Base-by-base conservation (phyloP, 768 basidiomycete species). In the Hygrocybe punicea region DNA sequence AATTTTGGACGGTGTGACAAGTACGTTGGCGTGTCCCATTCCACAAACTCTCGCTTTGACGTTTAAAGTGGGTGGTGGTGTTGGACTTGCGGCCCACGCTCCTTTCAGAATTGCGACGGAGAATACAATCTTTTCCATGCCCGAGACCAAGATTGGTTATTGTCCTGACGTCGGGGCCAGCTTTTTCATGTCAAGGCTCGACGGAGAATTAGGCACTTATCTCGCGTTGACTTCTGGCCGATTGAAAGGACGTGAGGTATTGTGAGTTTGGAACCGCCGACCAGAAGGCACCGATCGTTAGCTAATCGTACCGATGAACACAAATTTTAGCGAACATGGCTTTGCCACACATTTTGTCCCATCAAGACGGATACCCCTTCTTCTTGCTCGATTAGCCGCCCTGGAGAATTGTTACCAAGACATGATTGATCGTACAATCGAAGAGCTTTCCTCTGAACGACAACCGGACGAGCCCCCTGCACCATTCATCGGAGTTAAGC, bases 161-260 rank as follows among this genome's bases (percentile, higher is more conserved):
- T 84, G 76, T 61, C 95, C 96, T 25, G 96, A 99, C 71, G 95
- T 99, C 23, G 97, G 97, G 17, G 89, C 87, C 25, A 93, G 84
- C 64, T 91, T 84, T 74, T 95, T 93, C 76, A 76, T 99, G 50
- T 86, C 93, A 36, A 83, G 87, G 61, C 73, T 98, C 58, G 97
- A 99, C 66, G 97, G 97, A 10, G 79, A 93, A 62, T 67, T 98
- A 45, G 97, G 97, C 40, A 89, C 93, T n/a, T 99, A 96, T 75
- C 83, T 98, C 42, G 92, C 85, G 10, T 73, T 99, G 62, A 98
- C 95, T 8, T 85, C 86, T 6, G 81, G 85, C 46, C 75, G 76
- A 0, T 56, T 98, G 53, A 76, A 66, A 39, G 97, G 96, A 5
- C 82, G 93, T 62, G 89, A 85, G 8, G 91, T 89, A 47, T 96